Conservation (phyloP, 441 rosid species). For the Lepidium campestre region DNA sequence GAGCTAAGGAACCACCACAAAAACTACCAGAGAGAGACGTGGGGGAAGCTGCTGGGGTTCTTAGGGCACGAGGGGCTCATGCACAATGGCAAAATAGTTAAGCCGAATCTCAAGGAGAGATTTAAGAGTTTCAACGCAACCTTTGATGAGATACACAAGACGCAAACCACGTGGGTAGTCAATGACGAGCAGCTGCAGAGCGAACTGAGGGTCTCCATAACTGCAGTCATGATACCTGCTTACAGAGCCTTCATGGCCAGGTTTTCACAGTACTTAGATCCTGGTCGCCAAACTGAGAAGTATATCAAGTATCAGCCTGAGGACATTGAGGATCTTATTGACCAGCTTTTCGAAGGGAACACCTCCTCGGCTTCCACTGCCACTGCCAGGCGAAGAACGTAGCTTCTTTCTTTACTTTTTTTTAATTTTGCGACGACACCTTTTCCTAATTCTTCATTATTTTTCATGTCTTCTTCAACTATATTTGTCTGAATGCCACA, state of each 20-base stretch:
- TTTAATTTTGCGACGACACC: conserved; percentile 20
- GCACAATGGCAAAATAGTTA: conserved; percentile 65
- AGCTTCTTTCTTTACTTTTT: conserved; percentile 31
- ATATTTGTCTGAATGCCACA: conserved; percentile 20
- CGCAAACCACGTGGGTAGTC: conserved; percentile 88
- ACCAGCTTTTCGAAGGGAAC: conserved; percentile 84
- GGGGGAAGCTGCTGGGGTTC: conserved; percentile 69
- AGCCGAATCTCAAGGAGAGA: conserved; percentile 76
- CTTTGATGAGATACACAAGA: conserved; percentile 86
- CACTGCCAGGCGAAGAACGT: conserved; percentile 38
- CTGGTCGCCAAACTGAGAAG: conserved; percentile 87
- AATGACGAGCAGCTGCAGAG: conserved; percentile 87
- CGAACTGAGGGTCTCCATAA: conserved; percentile 83
- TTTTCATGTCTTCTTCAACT: conserved; percentile 17
- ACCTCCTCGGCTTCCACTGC: conserved; percentile 34
- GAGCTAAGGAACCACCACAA: conserved; percentile 72
- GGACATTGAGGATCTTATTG: conserved; percentile 69
- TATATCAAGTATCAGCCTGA: conserved; percentile 85
- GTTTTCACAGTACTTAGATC: conserved; percentile 57
- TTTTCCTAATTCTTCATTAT: not conserved
- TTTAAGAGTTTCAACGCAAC: conserved; percentile 74
- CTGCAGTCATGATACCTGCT: conserved; percentile 76
- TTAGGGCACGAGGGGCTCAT: conserved; percentile 62
- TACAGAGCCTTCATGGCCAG: conserved; percentile 82
- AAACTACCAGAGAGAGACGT: conserved; percentile 76